phyloP scores from a whole-genome alignment of 176 grass and related monocot genomes.

The Aegilops speltoides region DNA sequence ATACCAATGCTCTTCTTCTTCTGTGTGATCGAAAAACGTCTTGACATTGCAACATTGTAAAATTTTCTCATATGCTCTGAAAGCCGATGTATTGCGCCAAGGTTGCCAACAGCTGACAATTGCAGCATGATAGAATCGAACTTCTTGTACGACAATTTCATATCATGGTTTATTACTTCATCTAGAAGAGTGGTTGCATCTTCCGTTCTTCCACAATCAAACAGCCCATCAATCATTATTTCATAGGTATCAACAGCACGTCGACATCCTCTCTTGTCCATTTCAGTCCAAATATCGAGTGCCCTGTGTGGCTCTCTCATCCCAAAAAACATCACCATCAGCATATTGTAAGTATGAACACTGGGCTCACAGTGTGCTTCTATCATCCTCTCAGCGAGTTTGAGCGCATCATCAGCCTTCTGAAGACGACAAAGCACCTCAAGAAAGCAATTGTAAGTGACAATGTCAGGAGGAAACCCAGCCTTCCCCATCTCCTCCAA shows the following conservation, averaged over 20 bases:
- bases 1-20: conserved; percentile 87
- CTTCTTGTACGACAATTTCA: conserved; percentile 74
- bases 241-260: conserved; percentile 73
- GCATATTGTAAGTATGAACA: conserved; percentile 93
- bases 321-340: conserved; percentile 90
- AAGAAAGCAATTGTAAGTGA: conserved; percentile 95
- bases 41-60: conserved; percentile 92
- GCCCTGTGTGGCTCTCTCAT: conserved; percentile 68
- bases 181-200: conserved; percentile 68
- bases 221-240: conserved; percentile 82
- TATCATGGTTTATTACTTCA: conserved; percentile 65
- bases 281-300: conserved; percentile 76
- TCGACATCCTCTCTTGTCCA: conserved; percentile 65
- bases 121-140: conserved; percentile 77
- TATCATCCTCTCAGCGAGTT: conserved; percentile 81
- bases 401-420: conserved; percentile 59
- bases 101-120: conserved; percentile 69
- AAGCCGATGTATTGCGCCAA: conserved; percentile 66
- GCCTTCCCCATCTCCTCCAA: conserved; percentile 83
- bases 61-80: conserved; percentile 94
- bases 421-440: conserved; percentile 82
- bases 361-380: conserved; percentile 73
- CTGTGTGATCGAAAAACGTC: conserved; percentile 72
- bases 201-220: conserved; percentile 68
- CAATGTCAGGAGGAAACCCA: conserved; percentile 86